phyloP scores from a whole-genome alignment of 257 asterid species.

The Solanum tarapatanum region DNA sequence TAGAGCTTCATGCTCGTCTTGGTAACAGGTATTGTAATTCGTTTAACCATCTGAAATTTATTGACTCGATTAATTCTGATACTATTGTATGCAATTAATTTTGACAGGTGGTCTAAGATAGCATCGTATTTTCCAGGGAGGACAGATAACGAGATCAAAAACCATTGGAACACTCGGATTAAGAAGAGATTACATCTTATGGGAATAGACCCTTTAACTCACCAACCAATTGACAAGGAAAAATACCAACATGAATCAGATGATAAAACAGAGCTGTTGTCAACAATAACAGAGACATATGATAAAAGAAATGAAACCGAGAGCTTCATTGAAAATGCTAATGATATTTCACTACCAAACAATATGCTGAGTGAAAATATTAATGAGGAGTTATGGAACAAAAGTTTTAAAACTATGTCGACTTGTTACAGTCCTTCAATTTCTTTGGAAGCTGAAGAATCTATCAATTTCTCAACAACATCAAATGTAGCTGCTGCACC shows the following conservation, averaged over 20 bases:
- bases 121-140: slow-evolving; percentile 65
- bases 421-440: slow-evolving; percentile 16
- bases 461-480: slow-evolving; percentile 16
- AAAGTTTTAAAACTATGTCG: not conserved
- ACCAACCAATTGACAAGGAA: slow-evolving; percentile 7
- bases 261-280: not conserved
- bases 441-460: slow-evolving; percentile 15
- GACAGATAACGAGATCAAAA: slow-evolving; percentile 62
- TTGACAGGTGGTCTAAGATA: slow-evolving; percentile 60
- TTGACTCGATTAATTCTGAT: not conserved
- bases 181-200: slow-evolving; percentile 41
- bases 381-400: slow-evolving; percentile 15
- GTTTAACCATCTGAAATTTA: not conserved
- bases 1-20: slow-evolving; percentile 61
- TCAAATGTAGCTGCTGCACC: slow-evolving; percentile 1
- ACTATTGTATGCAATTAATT: not conserved
- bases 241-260: not conserved
- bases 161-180: slow-evolving; percentile 66
- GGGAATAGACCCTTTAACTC: slow-evolving; percentile 43
- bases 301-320: not conserved
- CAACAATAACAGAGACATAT: not conserved
- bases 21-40: slow-evolving; percentile 46
- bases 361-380: slow-evolving; percentile 5
- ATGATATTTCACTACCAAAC: not conserved
- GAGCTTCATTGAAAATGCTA: not conserved